Conservation (phyloP, 2,329 filamentous ascomycete genomes). For the Colletotrichum tanaceti region DNA sequence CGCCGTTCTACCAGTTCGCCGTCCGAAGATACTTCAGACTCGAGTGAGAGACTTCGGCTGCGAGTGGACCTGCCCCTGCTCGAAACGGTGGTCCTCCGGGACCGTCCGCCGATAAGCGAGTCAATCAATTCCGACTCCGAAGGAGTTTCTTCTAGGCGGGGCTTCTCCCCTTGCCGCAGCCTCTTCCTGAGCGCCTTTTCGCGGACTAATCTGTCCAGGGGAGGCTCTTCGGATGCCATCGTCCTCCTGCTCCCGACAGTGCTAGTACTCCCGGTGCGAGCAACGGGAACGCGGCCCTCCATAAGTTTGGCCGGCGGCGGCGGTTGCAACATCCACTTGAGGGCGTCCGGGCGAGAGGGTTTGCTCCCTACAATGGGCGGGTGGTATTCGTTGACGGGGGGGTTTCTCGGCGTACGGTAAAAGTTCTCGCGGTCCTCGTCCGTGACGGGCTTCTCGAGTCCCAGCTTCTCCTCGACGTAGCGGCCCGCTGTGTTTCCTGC, state of each 20-base stretch:
- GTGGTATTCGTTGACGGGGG: conserved; percentile 86
- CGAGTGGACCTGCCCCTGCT: conserved; percentile 46
- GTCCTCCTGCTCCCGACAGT: conserved; percentile 63
- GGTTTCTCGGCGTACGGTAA: conserved; percentile 70
- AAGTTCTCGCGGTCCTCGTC: conserved; percentile 66
- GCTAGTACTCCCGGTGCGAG: conserved; percentile 69
- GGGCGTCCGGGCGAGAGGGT: conserved; percentile 75
- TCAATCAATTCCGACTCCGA: conserved; percentile 60
- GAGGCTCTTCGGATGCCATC: conserved; percentile 54
- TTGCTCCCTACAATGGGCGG: conserved; percentile 85
- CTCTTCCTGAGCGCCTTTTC: conserved; percentile 61
- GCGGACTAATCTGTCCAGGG: conserved; percentile 57
- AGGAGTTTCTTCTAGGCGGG: conserved; percentile 45
- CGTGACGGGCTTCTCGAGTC: conserved; percentile 64
- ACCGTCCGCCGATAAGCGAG: conserved; percentile 50
- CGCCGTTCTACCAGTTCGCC: conserved; percentile 40
- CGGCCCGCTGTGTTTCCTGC: conserved; percentile 67
- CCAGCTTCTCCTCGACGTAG: conserved; percentile 63
- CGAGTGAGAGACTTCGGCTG: conserved; percentile 54
- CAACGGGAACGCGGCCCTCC: conserved; percentile 83
- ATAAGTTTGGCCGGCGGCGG: conserved; percentile 91
- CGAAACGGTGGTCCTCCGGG: conserved; percentile 37
- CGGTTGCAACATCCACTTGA: conserved; percentile 92
- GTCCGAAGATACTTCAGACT: conserved; percentile 47
- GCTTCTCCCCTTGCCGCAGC: conserved; percentile 53